These are phyloP conservation scores for Pseudonitzschia pungens DNA, from an alignment of 108 stramenopile species.

Conservation along the genomic window DNA sequence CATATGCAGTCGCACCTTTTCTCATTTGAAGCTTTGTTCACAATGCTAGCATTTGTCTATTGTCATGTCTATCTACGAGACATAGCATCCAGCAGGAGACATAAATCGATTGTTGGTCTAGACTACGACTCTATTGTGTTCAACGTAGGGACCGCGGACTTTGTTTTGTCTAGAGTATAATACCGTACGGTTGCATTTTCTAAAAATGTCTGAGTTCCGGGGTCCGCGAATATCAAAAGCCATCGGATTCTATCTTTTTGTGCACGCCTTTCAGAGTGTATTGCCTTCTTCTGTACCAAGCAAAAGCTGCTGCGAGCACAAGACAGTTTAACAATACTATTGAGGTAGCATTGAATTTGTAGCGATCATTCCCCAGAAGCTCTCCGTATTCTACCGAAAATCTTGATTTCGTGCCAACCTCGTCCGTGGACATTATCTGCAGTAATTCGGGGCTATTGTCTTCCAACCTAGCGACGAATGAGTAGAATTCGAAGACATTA, in stretches of 20 bases:
- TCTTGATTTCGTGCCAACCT: neutral
- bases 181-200: no score
- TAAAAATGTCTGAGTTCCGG: neutral
- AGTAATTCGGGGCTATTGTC: slow-evolving; percentile 5
- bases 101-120: no score
- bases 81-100: no score
- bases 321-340: neutral
- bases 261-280: slow-evolving; percentile 25
- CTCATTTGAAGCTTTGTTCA: no score
- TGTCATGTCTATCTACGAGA: no score
- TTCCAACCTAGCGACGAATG: slow-evolving; percentile 3
- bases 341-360: neutral
- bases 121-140: no score
- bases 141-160: no score
- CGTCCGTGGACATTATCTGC: neutral
- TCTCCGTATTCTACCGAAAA: neutral
- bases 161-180: no score
- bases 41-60: no score
- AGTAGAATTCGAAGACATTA: neutral
- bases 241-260: slow-evolving; percentile 28
- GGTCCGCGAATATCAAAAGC: neutral
- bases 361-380: neutral
- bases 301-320: slow-evolving; percentile 1
- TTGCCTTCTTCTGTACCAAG: slow-evolving; percentile 24
- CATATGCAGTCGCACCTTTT: no score